A percentile compares a stretch with the other conserved stretches of the same genome.
phyloP scores from a whole-genome alignment of 2,329 filamentous ascomycete genomes.

The Exophiala aquamarina region DNA sequence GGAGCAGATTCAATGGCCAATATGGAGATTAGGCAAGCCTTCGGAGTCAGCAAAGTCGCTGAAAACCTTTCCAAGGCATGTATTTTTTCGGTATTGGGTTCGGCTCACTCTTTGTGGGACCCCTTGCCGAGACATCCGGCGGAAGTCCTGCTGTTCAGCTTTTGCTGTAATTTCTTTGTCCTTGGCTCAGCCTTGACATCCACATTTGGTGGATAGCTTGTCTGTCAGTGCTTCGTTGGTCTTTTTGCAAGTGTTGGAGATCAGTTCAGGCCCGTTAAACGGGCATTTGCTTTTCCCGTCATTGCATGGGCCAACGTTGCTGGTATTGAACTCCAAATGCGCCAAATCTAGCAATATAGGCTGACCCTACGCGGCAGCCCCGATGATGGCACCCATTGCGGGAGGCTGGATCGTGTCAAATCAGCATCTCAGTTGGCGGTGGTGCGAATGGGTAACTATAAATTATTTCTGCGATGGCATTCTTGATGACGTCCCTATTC shows the following conservation, averaged over 20 bases:
- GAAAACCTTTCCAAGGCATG: too few relatives aligned
- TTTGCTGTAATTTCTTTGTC: slow-evolving; percentile 49
- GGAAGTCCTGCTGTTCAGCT: too few relatives aligned
- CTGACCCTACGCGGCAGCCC: slow-evolving; percentile 33
- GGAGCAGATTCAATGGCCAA: too few relatives aligned
- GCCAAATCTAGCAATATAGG: slow-evolving; percentile 43
- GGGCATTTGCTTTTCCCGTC: slow-evolving; percentile 47
- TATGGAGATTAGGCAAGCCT: too few relatives aligned
- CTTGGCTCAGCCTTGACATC: slow-evolving; percentile 49
- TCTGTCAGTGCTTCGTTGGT: too few relatives aligned
- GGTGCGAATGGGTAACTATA: slow-evolving; percentile 46
- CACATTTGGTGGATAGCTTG: slow-evolving; percentile 48
- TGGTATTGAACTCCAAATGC: too few relatives aligned
- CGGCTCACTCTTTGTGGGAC: slow-evolving; percentile 50
- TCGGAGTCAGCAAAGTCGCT: too few relatives aligned
- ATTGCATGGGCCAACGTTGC: slow-evolving; percentile 40
- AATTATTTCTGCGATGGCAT: slow-evolving; percentile 34
- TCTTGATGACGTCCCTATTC: slow-evolving; percentile 43
- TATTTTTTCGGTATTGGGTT: slow-evolving; percentile 49
- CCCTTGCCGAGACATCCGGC: slow-evolving; percentile 49
- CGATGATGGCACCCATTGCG: slow-evolving; percentile 47
- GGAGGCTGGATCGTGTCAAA: slow-evolving; percentile 32
- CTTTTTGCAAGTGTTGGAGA: slow-evolving; percentile 49
- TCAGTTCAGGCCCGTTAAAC: slow-evolving; percentile 43
- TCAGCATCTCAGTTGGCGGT: slow-evolving; percentile 52